phyloP scores from a whole-genome alignment of 2,329 filamentous ascomycete species.

The Biscogniauxia sp. region DNA sequence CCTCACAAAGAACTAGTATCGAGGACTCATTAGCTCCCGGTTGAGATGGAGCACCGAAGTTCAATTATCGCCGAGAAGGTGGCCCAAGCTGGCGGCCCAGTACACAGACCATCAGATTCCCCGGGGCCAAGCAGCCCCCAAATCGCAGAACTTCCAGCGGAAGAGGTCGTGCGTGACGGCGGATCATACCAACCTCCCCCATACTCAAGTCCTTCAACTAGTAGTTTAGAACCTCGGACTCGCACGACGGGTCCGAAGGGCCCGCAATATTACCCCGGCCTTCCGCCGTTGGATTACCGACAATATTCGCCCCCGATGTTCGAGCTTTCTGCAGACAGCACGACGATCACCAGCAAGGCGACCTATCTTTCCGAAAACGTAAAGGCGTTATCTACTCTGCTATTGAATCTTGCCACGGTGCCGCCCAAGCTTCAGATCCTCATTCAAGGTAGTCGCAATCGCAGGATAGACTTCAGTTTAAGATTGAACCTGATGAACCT shows the following conservation, averaged over 20 bases:
- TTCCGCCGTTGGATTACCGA: conserved; percentile 50
- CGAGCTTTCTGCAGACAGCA: conserved; percentile 48
- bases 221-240: conserved; percentile 13
- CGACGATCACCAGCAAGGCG: conserved; percentile 45
- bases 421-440: conserved; percentile 55
- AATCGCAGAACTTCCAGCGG: conserved; percentile 10
- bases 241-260: conserved; percentile 19
- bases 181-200: conserved; percentile 22
- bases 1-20: not conserved
- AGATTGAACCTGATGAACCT: conserved; percentile 55
- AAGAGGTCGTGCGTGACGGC: not conserved
- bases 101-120: conserved; percentile 17
- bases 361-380: conserved; percentile 48
- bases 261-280: conserved; percentile 43
- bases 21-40: not conserved
- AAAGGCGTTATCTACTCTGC: conserved; percentile 43
- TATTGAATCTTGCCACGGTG: conserved; percentile 48
- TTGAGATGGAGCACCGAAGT: conserved; percentile 4
- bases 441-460: conserved; percentile 45
- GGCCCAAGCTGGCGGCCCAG: conserved; percentile 12
- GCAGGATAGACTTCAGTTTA: conserved; percentile 49
- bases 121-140: conserved; percentile 7
- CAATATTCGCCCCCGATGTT: conserved; percentile 53
- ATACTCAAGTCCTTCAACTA: conserved; percentile 29
- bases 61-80: conserved; percentile 19